Conservation (phyloP, 331 rosid species). For the Rosa hybrid region DNA sequence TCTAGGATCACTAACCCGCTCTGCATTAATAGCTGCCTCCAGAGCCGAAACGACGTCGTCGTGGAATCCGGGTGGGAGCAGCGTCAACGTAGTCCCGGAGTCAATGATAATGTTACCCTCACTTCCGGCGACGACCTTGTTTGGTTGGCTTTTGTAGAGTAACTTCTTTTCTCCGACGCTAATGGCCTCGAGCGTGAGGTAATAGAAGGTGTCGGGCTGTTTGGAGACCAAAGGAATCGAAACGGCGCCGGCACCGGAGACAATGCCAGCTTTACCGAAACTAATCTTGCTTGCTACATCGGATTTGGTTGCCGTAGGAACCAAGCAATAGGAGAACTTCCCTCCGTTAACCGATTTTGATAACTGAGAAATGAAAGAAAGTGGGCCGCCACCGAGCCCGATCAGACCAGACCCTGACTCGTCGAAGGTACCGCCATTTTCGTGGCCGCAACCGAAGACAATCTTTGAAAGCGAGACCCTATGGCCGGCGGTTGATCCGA, state of each 20-base stretch:
- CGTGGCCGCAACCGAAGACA: slow-evolving; percentile 53
- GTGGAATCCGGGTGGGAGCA: slow-evolving; percentile 22
- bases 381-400: slow-evolving; percentile 50
- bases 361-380: slow-evolving; percentile 60
- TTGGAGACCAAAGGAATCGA: slow-evolving; percentile 37
- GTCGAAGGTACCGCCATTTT: slow-evolving; percentile 41
- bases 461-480: slow-evolving; percentile 10
- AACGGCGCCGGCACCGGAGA: slow-evolving; percentile 22
- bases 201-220: slow-evolving; percentile 24
- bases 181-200: slow-evolving; percentile 42
- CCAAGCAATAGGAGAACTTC: slow-evolving; percentile 59
- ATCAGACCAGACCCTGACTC: slow-evolving; percentile 43
- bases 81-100: slow-evolving; percentile 54
- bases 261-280: slow-evolving; percentile 40
- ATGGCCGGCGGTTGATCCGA: slow-evolving; percentile 24
- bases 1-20: slow-evolving; percentile 34
- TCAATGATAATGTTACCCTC: slow-evolving; percentile 52
- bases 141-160: background rate
- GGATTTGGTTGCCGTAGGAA: background rate
- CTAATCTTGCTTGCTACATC: slow-evolving; percentile 37
- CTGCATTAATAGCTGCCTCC: slow-evolving; percentile 18
- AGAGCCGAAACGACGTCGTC: slow-evolving; percentile 28
- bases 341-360: background rate
- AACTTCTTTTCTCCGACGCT: slow-evolving; percentile 48
- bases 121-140: background rate